A percentile compares a stretch with the other conserved stretches of the same genome.
These are phyloP conservation scores for Tilletia caries DNA, from an alignment of 1,284 basidiomycete species.

Conservation along the genomic window DNA sequence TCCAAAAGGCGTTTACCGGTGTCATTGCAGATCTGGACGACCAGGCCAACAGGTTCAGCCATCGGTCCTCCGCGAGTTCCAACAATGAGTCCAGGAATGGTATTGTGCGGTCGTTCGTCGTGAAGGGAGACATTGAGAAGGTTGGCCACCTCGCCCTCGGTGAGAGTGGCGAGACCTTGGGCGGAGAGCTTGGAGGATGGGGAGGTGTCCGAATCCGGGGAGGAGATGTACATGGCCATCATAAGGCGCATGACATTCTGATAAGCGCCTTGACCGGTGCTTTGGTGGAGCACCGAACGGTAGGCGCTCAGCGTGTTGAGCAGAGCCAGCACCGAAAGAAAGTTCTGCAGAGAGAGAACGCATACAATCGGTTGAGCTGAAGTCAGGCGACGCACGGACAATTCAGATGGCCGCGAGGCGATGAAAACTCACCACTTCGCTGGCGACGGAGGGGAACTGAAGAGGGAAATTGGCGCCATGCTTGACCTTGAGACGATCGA, in stretches of 20 bases:
- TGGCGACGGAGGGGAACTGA: constrained; percentile 27
- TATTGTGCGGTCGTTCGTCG: constrained; percentile 68
- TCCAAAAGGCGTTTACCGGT: constrained; percentile 67
- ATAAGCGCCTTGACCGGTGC: constrained; percentile 36
- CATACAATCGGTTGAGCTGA: neutral
- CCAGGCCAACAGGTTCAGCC: constrained; percentile 68
- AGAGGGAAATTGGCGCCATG: constrained; percentile 46
- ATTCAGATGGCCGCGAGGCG: too few relatives aligned
- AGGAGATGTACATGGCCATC: constrained; percentile 38
- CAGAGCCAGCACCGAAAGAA: constrained; percentile 39
- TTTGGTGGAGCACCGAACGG: constrained; percentile 35
- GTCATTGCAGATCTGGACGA: constrained; percentile 66
- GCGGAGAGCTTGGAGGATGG: constrained; percentile 21
- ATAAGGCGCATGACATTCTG: constrained; percentile 41
- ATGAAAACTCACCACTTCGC: constrained; percentile 33
- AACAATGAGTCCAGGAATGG: constrained; percentile 68
- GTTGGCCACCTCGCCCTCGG: constrained; percentile 28
- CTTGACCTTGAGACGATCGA: constrained; percentile 23
- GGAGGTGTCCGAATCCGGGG: constrained; percentile 18
- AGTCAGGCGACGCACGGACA: neutral
- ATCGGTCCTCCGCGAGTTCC: constrained; percentile 70
- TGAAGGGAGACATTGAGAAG: constrained; percentile 38
- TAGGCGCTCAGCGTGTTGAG: constrained; percentile 47
- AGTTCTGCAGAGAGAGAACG: constrained; percentile 24
- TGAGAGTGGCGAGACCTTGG: constrained; percentile 25